phyloP scores from a whole-genome alignment of 805 yeast genomes.

The Scheffersomyces ergatensis region DNA sequence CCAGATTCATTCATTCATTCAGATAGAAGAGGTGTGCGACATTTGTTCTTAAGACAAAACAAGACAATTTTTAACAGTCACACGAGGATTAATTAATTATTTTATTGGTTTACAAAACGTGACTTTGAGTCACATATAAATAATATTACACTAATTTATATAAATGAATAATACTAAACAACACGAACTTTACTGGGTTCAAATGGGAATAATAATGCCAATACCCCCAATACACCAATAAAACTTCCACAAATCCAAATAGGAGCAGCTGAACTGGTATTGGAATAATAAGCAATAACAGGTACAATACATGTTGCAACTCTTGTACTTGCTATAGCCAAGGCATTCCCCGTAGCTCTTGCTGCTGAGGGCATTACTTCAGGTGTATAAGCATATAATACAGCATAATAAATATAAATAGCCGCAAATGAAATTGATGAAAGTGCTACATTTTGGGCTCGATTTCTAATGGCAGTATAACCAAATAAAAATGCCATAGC shows the following conservation, averaged over 20 bases:
- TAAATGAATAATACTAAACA: too few relatives aligned
- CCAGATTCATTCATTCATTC: too few relatives aligned
- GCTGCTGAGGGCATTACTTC: conserved; percentile 36
- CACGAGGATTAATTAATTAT: too few relatives aligned
- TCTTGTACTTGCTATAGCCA: conserved; percentile 28
- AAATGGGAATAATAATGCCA: conserved; percentile 32
- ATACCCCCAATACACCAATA: conserved; percentile 27
- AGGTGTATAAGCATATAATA: conserved; percentile 33
- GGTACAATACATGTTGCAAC: conserved; percentile 30
- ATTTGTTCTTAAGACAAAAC: too few relatives aligned
- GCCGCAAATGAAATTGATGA: conserved; percentile 43
- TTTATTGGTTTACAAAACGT: too few relatives aligned
- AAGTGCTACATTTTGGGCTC: conserved; percentile 43
- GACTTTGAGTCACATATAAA: too few relatives aligned
- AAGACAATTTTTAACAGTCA: too few relatives aligned
- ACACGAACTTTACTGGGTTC: conserved; percentile 31
- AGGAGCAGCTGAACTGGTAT: conserved; percentile 26
- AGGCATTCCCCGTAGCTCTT: conserved; percentile 35
- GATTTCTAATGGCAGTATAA: conserved; percentile 56
- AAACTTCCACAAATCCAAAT: conserved; percentile 36
- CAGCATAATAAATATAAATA: conserved; percentile 35
- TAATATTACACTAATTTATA: too few relatives aligned
- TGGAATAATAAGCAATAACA: conserved; percentile 28
- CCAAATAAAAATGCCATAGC: conserved; percentile 61
- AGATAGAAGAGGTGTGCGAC: too few relatives aligned